Base-by-base conservation (phyloP, 2,329 filamentous ascomycete genomes). In the Emergomyces orientalis region DNA sequence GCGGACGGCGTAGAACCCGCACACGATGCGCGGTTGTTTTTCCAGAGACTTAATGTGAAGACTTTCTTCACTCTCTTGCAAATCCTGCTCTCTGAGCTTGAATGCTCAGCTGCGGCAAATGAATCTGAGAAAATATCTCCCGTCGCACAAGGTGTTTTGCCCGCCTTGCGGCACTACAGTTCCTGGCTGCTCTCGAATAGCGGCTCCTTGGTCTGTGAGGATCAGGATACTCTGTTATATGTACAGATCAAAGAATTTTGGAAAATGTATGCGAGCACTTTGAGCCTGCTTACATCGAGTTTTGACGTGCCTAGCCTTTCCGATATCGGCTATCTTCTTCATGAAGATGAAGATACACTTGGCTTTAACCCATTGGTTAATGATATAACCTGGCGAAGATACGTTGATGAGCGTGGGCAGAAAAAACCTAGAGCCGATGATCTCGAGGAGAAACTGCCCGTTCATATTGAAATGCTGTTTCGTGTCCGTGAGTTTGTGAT, bases 31-130 rank as follows among this genome's bases (percentile, higher is more conserved):
- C 68, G 67, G 66, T 78, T 82, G 64, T 91, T 88, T 69, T 86
- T 89, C 64, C 80, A 95, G 54, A 83, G 87, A 30, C 84, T 96
- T 65, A 96, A 96, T 70, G 80, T 91, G 57, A 88, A 88, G 60
- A 90, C 88, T 11, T 88, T 95, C 69, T 84, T 87, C 62, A 83
- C 84, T 0, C 80, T 96, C 39, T 82, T 92, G 55, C 86, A 88
- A 60, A 78, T 88, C 34, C 79, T 96, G 43, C 80, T 87, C 66
- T 81, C 84, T n/a, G 87, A 91, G 68, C 79, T 96, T 2, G 82
- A 86, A 62, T 81, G 79, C n/a, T 76, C 80, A 27, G 79, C 83
- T 63, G 76, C 77, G 62, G 56, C 56, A 43, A 59, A 59, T 27
- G 79, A 82, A 19, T 71, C 73, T 39, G 79, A 76, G 51, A 82